Percentiles rank a stretch among this genome's conserved stretches.
phyloP scores from a whole-genome alignment of 2,329 filamentous ascomycete genomes.

The Beauveria medogensis region DNA sequence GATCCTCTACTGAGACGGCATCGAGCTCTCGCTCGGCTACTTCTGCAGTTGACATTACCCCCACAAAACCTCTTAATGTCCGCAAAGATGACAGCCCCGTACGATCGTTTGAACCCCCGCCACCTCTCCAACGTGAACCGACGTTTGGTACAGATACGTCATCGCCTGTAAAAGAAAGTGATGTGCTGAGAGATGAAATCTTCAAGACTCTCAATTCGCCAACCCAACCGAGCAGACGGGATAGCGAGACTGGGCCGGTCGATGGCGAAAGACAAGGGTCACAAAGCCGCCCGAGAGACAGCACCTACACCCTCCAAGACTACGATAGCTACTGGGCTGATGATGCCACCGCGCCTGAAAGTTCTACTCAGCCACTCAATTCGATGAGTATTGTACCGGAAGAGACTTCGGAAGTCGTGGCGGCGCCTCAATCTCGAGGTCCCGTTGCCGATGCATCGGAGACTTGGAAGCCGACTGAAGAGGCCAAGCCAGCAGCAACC shows the following conservation, averaged over 20 bases:
- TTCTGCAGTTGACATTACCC: conserved; percentile 23
- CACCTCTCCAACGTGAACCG: conserved; percentile 31
- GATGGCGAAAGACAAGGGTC: neutral
- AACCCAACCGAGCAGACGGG: neutral
- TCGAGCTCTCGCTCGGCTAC: neutral
- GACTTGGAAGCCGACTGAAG: neutral
- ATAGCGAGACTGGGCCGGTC: neutral
- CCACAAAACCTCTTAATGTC: conserved; percentile 38
- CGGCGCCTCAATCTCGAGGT: neutral
- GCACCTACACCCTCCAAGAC: conserved; percentile 55
- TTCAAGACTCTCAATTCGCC: conserved; percentile 56
- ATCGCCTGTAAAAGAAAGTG: conserved; percentile 58
- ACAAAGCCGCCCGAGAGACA: conserved; percentile 35
- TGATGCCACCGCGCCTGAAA: conserved; percentile 6
- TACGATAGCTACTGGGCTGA: conserved; percentile 61
- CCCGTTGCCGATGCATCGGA: neutral
- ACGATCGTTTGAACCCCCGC: conserved; percentile 27
- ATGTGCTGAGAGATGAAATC: conserved; percentile 66
- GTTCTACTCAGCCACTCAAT: neutral
- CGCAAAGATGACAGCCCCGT: conserved; percentile 26
- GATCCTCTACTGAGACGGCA: neutral
- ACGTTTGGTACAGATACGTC: conserved; percentile 42
- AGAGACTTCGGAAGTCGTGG: neutral
- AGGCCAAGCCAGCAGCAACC: neutral
- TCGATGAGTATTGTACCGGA: neutral